Percentiles rank a stretch among this genome's conserved stretches.
These are phyloP conservation scores for Suillus decipiens DNA, from an alignment of 768 basidiomycete genomes.

Conservation along the genomic window DNA sequence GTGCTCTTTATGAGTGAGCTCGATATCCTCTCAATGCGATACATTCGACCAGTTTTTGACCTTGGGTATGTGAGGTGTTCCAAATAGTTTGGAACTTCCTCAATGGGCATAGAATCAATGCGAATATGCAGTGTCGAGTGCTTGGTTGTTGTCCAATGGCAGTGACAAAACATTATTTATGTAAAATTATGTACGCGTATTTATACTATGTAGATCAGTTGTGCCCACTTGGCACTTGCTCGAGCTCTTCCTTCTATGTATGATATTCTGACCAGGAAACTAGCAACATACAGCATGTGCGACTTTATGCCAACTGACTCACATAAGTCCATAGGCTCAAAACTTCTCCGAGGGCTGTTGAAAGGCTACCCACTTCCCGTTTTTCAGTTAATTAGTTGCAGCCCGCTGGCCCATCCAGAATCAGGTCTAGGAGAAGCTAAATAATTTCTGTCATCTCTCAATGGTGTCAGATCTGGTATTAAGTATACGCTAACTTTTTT, in stretches of 20 bases:
- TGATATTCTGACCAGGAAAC: too few relatives aligned
- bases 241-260: neutral
- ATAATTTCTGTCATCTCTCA: neutral
- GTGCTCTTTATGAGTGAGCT: constrained; percentile 3
- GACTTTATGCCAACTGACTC: neutral
- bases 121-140: neutral
- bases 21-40: constrained; percentile 1
- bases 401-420: too few relatives aligned
- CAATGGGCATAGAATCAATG: neutral
- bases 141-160: neutral
- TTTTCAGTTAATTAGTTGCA: neutral
- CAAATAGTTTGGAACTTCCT: neutral
- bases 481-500: neutral
- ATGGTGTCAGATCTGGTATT: neutral
- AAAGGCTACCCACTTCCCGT: neutral
- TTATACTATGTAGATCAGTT: neutral
- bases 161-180: neutral
- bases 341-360: neutral
- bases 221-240: too few relatives aligned
- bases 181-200: neutral
- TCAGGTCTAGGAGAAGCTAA: neutral
- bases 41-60: constrained; percentile 1
- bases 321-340: neutral
- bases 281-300: too few relatives aligned
- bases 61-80: neutral